These are phyloP conservation scores for Avena atlantica DNA, from an alignment of 176 grass and related monocot species.

Conservation along the genomic window DNA sequence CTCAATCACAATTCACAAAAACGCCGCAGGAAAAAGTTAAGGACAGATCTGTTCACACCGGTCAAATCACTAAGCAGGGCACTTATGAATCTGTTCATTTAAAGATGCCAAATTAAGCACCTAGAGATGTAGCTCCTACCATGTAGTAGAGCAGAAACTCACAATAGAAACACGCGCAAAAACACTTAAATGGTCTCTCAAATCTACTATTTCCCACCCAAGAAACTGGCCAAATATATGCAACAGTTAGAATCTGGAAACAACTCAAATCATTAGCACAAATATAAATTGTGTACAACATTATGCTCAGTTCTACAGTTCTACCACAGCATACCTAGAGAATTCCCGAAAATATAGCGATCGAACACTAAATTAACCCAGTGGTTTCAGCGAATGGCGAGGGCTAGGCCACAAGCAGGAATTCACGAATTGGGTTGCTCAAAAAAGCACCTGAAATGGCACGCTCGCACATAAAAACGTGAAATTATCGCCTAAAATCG, in stretches of 20 bases:
- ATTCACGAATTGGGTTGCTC: background rate
- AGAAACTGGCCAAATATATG: slow-evolving; percentile 33
- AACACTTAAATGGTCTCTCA: slow-evolving; percentile 28
- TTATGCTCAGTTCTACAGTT: slow-evolving; percentile 20
- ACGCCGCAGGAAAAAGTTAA: slow-evolving; percentile 5
- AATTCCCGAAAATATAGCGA: slow-evolving; percentile 5
- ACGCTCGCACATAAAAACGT: background rate
- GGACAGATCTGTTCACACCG: slow-evolving; percentile 12
- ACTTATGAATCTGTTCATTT: slow-evolving; percentile 23
- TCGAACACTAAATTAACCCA: background rate
- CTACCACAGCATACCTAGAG: background rate
- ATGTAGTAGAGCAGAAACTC: slow-evolving; percentile 15
- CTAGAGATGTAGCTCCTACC: slow-evolving; percentile 12
- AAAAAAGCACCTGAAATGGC: slow-evolving; percentile 14
- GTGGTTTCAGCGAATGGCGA: background rate
- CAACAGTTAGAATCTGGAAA: slow-evolving; percentile 34
- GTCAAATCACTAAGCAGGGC: slow-evolving; percentile 33
- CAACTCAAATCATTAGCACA: slow-evolving; percentile 5
- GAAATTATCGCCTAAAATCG: slow-evolving; percentile 2
- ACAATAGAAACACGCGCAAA: background rate
- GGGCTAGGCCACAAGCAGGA: background rate
- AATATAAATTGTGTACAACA: background rate
- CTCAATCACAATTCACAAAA: slow-evolving; percentile 50
- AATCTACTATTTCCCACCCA: slow-evolving; percentile 36
- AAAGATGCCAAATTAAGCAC: slow-evolving; percentile 34